Base-by-base conservation (phyloP, 441 rosid genomes). In the Omphalea diandra region DNA sequence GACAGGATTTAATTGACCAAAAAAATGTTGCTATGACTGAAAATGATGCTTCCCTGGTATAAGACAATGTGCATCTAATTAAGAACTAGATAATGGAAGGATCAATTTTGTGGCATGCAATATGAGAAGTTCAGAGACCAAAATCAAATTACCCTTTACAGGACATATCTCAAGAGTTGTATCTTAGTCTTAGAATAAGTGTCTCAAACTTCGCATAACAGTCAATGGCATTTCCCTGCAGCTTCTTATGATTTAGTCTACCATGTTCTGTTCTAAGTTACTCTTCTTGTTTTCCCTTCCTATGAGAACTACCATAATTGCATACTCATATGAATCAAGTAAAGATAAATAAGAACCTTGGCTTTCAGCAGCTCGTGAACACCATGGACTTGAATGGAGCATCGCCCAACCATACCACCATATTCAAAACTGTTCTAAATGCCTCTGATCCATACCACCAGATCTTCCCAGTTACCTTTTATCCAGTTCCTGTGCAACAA, bases 1-100 rank as follows among this genome's bases (percentile, higher is more conserved):
- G 63, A 58, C 63, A 58, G 7, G 24, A 17, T 58, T 58, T 24
- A 58, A 58, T 58, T 58, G 27, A 33, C 43, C 43, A 12, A 24
- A 27, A n/a, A n/a, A n/a, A 54, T 12, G 12, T 0, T 54, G 35
- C 15, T 18, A 33, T 18, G 22, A 31, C 61, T 14, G 61, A 20
- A 31, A 29, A 17, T n/a, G 15, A 27, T n/a, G n/a, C n/a, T 58
- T 33, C n/a, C 43, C 40, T 8, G 41, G 24, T 54, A 7, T 12
- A 54, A 26, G 12, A 26, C 22, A 12, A 54, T n/a, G n/a, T n/a
- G n/a, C n/a, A n/a, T n/a, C n/a, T n/a, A n/a, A n/a, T n/a, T n/a
- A 18, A 47, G 1, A n/a, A 47, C 24, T n/a, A 54, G 4, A 26
- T 54, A 27, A 26, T 27, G 18, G 14, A 5, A 54, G 5, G 9